Evolutionary conservation across 768 basidiomycete genomes (phyloP).

Genomic region (Mycena chlorophos): DNA sequence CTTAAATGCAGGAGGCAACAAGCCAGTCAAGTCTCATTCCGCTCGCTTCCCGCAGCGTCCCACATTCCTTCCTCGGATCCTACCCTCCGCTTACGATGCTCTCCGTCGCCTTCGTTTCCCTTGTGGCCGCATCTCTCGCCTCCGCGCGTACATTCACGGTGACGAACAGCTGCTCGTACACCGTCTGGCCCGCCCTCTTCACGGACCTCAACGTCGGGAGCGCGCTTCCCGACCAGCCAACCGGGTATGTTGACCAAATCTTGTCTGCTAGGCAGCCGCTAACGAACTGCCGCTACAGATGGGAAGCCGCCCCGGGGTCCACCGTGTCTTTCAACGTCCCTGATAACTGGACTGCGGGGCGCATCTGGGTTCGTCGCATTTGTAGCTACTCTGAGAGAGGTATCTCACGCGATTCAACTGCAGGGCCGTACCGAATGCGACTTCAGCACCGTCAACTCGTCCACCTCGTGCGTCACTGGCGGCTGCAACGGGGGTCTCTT

Average conservation of each 20-base stretch:
- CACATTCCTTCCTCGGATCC: too few species aligned
- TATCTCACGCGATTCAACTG: background rate
- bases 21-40: too few species aligned
- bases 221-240: constrained; percentile 34
- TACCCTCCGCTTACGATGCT: background rate
- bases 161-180: constrained; percentile 46
- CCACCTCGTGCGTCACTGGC: constrained; percentile 42
- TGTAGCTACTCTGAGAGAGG: background rate
- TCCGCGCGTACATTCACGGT: constrained; percentile 39
- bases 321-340: constrained; percentile 41
- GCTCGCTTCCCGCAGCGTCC: too few species aligned
- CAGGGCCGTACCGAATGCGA: constrained; percentile 46
- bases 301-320: constrained; percentile 26
- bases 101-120: constrained; percentile 9
- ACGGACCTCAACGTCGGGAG: constrained; percentile 40
- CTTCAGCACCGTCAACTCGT: constrained; percentile 35
- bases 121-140: constrained; percentile 23
- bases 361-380: constrained; percentile 55
- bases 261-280: background rate
- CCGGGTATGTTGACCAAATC: constrained; percentile 9
- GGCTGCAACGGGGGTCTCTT: constrained; percentile 48
- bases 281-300: constrained; percentile 8
- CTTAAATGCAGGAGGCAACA: too few species aligned
- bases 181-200: constrained; percentile 41
- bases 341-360: constrained; percentile 48